Evolutionary conservation across 805 yeast genomes (phyloP), one percentile per base, ranked within the genome.

Genomic region (Yueomyces sinensis): DNA sequence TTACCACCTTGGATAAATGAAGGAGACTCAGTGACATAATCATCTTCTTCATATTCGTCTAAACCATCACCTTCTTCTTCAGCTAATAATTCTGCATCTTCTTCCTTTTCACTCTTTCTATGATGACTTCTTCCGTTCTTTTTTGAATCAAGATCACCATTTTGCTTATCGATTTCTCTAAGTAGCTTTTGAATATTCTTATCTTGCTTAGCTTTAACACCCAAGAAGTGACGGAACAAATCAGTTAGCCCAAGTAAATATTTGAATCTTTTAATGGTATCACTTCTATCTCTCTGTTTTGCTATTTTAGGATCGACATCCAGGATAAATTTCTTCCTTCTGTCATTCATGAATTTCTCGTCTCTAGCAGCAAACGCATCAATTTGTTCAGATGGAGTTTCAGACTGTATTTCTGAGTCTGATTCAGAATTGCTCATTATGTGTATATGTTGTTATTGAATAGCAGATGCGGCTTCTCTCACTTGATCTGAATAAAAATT

Each of bases 81-180:
- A 37, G 76, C 73, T 49, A 89, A 67, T 38, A 89, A 66, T 55
- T 89, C 96, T 3, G 84, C 93, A 55, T 89, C 97, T 58, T 89
- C 98, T 56, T 89, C 96, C 57, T 83, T 80, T 58, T 91, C 97
- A 0, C 95, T 76, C 50, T 87, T 91, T 43, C 96, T 70, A 36
- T 82, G 74, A 32, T 91, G 76, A 34, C 58, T 49, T 13, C 53
- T 46, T 11, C 39, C 42, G 39, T 40, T 50, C 39, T 36, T 48
- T 17, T 65, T 65, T 20, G 58, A 53, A 7, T 7, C 7, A 7
- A 11, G 11, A 7, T 11, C 11, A 7, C 24, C 11, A 39, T 72
- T 65, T 18, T 59, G 58, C 3, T 14, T 13, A 44, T 79, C 86
- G 19, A 74, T 62, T 32, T 67, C 69, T 43, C 70, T 66, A 37